Conservation (phyloP, 768 basidiomycete species). For the Trametes maxima region DNA sequence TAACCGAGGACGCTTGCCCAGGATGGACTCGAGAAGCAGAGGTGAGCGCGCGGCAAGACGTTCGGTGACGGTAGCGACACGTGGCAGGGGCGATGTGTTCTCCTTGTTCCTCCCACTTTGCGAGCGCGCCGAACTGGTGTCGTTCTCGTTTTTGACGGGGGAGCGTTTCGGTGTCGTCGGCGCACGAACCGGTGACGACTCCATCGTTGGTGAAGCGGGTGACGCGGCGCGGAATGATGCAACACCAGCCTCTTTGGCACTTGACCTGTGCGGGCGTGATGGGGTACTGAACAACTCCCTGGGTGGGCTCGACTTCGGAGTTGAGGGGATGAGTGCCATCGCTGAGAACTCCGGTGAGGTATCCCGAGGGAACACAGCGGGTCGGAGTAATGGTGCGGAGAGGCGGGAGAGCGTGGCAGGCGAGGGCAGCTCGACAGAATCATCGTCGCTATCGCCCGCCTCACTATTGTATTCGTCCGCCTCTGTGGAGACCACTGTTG, state of each 20-base stretch:
- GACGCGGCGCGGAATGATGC: not conserved
- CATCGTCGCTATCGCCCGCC: constrained; percentile 16
- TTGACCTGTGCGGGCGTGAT: not conserved
- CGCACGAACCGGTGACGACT: constrained; percentile 1
- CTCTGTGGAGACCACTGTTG: not conserved
- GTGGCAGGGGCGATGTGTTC: constrained; percentile 50
- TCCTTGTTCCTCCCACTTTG: constrained; percentile 54
- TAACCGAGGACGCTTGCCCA: constrained; percentile 36
- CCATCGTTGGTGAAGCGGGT: not conserved
- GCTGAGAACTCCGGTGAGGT: not conserved
- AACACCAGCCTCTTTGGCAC: too few relatives aligned
- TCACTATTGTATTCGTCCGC: not conserved
- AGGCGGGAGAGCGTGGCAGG: constrained; percentile 11
- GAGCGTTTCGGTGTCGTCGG: constrained; percentile 24
- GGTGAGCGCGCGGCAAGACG: constrained; percentile 46
- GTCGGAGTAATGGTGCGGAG: not conserved
- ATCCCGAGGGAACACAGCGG: not conserved
- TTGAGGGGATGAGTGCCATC: constrained; percentile 3
- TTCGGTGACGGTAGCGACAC: constrained; percentile 46
- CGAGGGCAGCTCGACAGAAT: constrained; percentile 11
- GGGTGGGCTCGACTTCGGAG: constrained; percentile 14
- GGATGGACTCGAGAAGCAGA: constrained; percentile 48
- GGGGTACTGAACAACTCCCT: not conserved
- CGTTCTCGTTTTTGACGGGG: constrained; percentile 21
- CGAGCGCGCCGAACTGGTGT: constrained; percentile 26